Evolutionary conservation across 306 rosid species (phyloP), one percentile per base, ranked within the genome.

Genomic region (Castanea mollissima): DNA sequence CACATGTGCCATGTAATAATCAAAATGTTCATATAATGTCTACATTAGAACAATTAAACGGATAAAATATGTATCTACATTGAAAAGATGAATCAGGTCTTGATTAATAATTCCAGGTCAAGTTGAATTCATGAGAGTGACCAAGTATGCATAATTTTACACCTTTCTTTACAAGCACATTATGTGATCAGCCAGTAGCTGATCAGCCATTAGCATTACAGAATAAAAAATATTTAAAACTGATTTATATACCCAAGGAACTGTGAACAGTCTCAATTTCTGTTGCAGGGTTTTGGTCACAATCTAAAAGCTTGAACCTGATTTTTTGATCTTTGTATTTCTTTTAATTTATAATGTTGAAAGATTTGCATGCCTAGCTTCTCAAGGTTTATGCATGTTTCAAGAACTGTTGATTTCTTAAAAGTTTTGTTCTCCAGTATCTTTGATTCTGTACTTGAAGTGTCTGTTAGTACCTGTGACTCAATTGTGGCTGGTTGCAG

Each of bases 401-500:
- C 62, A 18, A 65, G 12, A 38, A 8, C 4, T 57, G 58, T 55
- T 81, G 38, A 78, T 70, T 76, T 55, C 59, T 54, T 46, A 9
- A 70, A 25, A 67, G 18, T 67, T 58, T 78, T 57, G 32, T 78
- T 62, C 59, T 44, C 81, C 69, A 75, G 63, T 78, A 76, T 76
- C 20, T 78, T 69, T 82, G 72, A 68, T 49, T 71, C 81, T 73
- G 25, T 60, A 14, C 54, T 54, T 77, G 59, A 65, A 64, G 65
- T 84, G 82, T 75, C 52, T 32, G 57, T 52, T 34, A 31, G 73
- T 87, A 57, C 82, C 35, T 75, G 57, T 75, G 82, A 83, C 35
- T 74, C n/a, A 73, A 68, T 73, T 84, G 73, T 64, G 59, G 38
- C 51, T 86, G 62, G 58, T 77, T 91, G 85, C 93, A 94, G 99